Percentiles rank a stretch among this genome's conserved stretches.
Conservation (phyloP, 257 asterid species). For the Orobanche coerulescens region DNA sequence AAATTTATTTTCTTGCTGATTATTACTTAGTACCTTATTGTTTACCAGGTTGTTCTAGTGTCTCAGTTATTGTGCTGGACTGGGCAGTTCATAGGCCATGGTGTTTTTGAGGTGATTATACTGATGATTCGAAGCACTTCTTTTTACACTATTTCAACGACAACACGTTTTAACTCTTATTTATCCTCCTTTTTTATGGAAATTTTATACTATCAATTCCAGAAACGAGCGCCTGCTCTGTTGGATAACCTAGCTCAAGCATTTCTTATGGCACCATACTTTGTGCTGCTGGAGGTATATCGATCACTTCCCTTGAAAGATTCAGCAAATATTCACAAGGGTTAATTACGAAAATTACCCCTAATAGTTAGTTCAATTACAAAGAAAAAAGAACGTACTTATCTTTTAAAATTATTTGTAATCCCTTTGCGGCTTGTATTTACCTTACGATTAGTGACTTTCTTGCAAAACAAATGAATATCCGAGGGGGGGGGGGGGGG, state of each 20-base stretch:
- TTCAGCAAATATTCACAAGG: background rate
- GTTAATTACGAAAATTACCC: background rate
- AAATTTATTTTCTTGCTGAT: slow-evolving; percentile 5
- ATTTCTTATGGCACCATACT: slow-evolving; percentile 91
- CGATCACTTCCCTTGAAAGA: background rate
- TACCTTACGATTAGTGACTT: background rate
- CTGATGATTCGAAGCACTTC: background rate
- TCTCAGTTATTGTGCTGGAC: slow-evolving; percentile 95
- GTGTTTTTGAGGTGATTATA: slow-evolving; percentile 73
- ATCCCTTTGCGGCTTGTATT: background rate
- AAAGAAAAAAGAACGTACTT: background rate
- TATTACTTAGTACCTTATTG: background rate
- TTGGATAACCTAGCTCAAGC: slow-evolving; percentile 92
- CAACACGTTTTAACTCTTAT: background rate
- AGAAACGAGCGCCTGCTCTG: slow-evolving; percentile 99
- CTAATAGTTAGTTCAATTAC: background rate
- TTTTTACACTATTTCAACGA: background rate
- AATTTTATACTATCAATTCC: slow-evolving; percentile 10
- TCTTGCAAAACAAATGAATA: too few species aligned
- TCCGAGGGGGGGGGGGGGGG: too few species aligned
- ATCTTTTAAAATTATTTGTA: background rate
- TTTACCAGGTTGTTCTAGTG: slow-evolving; percentile 61
- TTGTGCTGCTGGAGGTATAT: slow-evolving; percentile 81
- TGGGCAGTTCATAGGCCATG: slow-evolving; percentile 88
- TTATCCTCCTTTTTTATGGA: background rate